phyloP scores from a whole-genome alignment of 1,284 basidiomycete genomes.

The Hymenochaete sp. region DNA sequence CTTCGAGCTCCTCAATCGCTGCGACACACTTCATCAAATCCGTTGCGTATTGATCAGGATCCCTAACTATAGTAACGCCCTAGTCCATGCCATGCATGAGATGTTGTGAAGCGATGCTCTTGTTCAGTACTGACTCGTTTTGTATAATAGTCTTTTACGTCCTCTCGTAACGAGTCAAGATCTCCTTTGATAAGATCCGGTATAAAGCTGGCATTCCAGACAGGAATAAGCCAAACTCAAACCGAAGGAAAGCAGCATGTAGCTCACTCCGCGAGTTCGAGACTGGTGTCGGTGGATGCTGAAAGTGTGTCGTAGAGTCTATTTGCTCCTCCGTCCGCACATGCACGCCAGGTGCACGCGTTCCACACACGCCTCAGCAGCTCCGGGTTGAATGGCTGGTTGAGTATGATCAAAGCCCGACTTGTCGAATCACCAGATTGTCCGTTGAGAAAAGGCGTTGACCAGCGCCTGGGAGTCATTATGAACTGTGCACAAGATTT shows the following conservation, averaged over 20 bases:
- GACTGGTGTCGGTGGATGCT: constrained; percentile 4
- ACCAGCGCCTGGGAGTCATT: constrained; percentile 7
- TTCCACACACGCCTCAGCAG: constrained; percentile 68
- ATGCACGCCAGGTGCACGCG: constrained; percentile 54
- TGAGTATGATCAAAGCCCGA: constrained; percentile 75
- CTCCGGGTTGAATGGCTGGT: constrained; percentile 69
- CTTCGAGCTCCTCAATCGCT: constrained; percentile 51
- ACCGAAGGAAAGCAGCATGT: not conserved
- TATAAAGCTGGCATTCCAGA: constrained; percentile 40
- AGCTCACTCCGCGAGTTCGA: constrained; percentile 23
- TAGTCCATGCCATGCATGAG: constrained; percentile 24
- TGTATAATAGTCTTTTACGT: constrained; percentile 67
- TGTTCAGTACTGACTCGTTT: constrained; percentile 35
- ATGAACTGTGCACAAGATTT: too few species aligned
- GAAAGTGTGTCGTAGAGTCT: constrained; percentile 62
- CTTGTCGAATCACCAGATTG: not conserved
- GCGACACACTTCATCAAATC: constrained; percentile 90
- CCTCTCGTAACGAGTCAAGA: constrained; percentile 76
- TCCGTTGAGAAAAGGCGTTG: constrained; percentile 7
- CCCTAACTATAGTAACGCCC: constrained; percentile 62
- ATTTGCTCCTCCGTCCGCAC: constrained; percentile 95
- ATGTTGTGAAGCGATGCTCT: not conserved
- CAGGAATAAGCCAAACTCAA: constrained; percentile 5
- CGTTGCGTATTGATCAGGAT: constrained; percentile 76
- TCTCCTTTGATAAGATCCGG: constrained; percentile 92